Percentiles rank a stretch among this genome's conserved stretches.
These are phyloP conservation scores for Cytospora chrysosperma DNA, from an alignment of 2,329 filamentous ascomycete species.

Conservation along the genomic window DNA sequence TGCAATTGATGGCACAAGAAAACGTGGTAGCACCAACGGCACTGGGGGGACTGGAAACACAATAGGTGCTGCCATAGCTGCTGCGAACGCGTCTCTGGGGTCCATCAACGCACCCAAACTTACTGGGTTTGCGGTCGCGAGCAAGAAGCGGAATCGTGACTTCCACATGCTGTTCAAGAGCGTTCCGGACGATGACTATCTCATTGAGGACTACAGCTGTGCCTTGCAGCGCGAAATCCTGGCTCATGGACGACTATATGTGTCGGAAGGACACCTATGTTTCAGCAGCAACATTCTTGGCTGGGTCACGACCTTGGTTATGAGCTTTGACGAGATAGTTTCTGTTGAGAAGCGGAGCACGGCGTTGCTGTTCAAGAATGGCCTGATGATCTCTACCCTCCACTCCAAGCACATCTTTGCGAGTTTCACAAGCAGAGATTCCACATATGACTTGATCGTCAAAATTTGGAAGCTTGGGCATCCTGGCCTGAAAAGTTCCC, in stretches of 20 bases:
- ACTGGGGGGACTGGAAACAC: slow-evolving; percentile 56
- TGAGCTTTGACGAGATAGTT: slow-evolving; percentile 97
- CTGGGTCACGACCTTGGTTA: slow-evolving; percentile 95
- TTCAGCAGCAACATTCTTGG: slow-evolving; percentile 99
- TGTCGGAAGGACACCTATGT: slow-evolving; percentile 95
- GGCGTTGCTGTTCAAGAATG: slow-evolving; percentile 93
- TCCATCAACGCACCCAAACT: slow-evolving; percentile 67
- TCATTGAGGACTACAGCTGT: slow-evolving; percentile 98
- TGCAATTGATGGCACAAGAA: slow-evolving; percentile 58
- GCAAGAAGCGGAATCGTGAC: slow-evolving; percentile 92
- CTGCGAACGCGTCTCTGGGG: slow-evolving; percentile 69
- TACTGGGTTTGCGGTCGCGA: slow-evolving; percentile 93
- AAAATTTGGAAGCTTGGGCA: slow-evolving; percentile 99
- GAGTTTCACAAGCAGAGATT: slow-evolving; percentile 89
- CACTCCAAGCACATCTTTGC: slow-evolving; percentile 96
- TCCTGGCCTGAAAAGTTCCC: slow-evolving; percentile 82
- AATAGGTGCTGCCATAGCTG: slow-evolving; percentile 69
- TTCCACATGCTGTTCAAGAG: slow-evolving; percentile 94
- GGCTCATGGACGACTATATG: slow-evolving; percentile 88
- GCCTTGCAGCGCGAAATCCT: slow-evolving; percentile 94
- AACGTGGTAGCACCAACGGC: slow-evolving; percentile 70
- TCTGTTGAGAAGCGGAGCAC: slow-evolving; percentile 97
- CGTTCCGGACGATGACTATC: slow-evolving; percentile 94
- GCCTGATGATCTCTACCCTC: slow-evolving; percentile 91
- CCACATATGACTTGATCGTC: slow-evolving; percentile 94